A percentile compares a stretch with the other conserved stretches of the same genome.
phyloP scores from a whole-genome alignment of 106 monocot species.

The Dendrobium catenatum region DNA sequence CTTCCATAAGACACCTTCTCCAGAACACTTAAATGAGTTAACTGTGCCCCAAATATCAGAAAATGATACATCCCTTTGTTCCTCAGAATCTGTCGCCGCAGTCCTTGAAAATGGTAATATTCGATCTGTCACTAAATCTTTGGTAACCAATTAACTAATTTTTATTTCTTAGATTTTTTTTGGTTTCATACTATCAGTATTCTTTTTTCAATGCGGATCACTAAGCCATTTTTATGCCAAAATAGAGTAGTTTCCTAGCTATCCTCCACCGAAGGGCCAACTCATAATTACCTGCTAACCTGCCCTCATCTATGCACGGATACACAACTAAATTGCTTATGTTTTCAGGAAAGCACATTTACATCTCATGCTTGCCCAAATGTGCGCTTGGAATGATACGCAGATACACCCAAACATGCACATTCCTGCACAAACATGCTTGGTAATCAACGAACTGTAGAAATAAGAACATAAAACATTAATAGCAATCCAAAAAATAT shows the following conservation, averaged over 20 bases:
- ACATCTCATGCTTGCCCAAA: no score
- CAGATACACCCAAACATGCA: no score
- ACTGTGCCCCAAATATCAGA: constrained; percentile 11
- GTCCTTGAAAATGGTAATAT: constrained; percentile 6
- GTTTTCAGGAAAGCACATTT: no score
- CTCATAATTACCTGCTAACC: no score
- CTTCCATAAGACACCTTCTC: background rate
- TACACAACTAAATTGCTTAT: no score
- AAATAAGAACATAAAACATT: no score
- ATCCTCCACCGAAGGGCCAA: no score
- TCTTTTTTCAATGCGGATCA: background rate
- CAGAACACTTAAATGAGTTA: constrained; percentile 1
- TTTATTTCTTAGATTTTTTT: background rate
- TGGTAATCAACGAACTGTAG: no score
- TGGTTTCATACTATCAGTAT: background rate
- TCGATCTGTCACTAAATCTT: constrained; percentile 8
- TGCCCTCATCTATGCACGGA: no score
- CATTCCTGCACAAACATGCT: no score
- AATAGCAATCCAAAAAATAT: no score
- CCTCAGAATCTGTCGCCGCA: constrained; percentile 3
- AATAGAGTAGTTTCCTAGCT: background rate
- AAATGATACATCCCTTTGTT: constrained; percentile 14
- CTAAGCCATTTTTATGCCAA: background rate
- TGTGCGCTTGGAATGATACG: no score
- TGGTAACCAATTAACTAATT: background rate